Percentiles rank a stretch among this genome's conserved stretches.
phyloP scores from a whole-genome alignment of 805 yeast genomes.

The Pichia thaimueangensis region DNA sequence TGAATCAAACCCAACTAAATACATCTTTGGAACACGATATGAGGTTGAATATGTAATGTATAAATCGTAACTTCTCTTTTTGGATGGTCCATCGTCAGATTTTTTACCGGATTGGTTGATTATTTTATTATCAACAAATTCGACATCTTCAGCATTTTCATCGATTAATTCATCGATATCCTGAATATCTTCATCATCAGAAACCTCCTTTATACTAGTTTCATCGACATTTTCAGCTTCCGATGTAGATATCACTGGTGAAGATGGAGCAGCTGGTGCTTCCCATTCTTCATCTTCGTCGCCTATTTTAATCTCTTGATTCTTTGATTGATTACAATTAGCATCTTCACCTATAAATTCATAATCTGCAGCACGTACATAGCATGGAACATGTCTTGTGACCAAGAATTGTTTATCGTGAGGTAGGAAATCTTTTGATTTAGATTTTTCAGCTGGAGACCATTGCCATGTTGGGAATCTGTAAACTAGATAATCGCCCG shows the following conservation, averaged over 20 bases:
- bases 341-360: slow-evolving; percentile 29
- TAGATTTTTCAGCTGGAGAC: slow-evolving; percentile 54
- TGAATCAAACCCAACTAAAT: slow-evolving; percentile 77
- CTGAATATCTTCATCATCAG: slow-evolving; percentile 29
- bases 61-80: slow-evolving; percentile 72
- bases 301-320: too few species aligned
- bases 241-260: neutral
- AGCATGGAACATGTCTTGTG: slow-evolving; percentile 84
- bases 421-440: slow-evolving; percentile 68
- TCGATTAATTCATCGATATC: slow-evolving; percentile 36
- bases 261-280: slow-evolving; percentile 25
- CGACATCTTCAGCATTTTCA: slow-evolving; percentile 31
- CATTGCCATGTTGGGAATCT: slow-evolving; percentile 98
- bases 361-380: slow-evolving; percentile 57
- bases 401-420: slow-evolving; percentile 80
- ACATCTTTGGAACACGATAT: slow-evolving; percentile 92
- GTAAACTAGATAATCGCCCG: slow-evolving; percentile 88
- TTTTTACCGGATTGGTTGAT: slow-evolving; percentile 29
- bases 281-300: slow-evolving; percentile 69
- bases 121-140: slow-evolving; percentile 17
- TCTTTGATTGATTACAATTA: too few species aligned
- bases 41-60: slow-evolving; percentile 92
- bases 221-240: slow-evolving; percentile 4
- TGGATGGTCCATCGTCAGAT: slow-evolving; percentile 33
- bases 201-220: slow-evolving; percentile 9